Evolutionary conservation across 345 rosid genomes (phyloP).

Genomic region (Conringia planisiliqua): DNA sequence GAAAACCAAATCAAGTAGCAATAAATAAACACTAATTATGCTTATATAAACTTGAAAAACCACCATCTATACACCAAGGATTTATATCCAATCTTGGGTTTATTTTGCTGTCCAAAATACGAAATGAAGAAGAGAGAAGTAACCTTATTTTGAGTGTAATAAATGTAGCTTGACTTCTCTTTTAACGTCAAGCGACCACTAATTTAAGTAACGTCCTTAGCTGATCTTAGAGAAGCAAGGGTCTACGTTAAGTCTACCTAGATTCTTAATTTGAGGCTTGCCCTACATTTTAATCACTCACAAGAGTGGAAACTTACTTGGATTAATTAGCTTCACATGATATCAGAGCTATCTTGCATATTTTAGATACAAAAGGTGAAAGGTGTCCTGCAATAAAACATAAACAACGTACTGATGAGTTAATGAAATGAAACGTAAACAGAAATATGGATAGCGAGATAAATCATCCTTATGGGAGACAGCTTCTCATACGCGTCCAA

Average conservation of each 20-base stretch:
- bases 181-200: conserved; percentile 17
- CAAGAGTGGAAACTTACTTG: conserved; percentile 2
- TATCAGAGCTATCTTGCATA: background rate
- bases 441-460: conserved; percentile 15
- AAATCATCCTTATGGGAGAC: conserved; percentile 21
- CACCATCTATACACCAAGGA: background rate
- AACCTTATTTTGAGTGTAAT: conserved; percentile 1
- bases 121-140: conserved; percentile 1
- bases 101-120: conserved; percentile 4
- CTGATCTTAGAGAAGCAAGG: conserved; percentile 16
- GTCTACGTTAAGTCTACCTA: conserved; percentile 25
- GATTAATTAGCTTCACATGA: conserved; percentile 13
- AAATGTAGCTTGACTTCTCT: conserved; percentile 24
- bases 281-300: background rate
- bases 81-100: background rate
- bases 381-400: conserved; percentile 16
- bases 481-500: conserved; percentile 30
- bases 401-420: conserved; percentile 5
- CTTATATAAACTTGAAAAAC: background rate
- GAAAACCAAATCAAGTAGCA: conserved; percentile 9
- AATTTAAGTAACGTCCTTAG: background rate
- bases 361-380: conserved; percentile 14
- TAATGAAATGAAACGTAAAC: conserved; percentile 4
- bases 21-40: background rate
- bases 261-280: conserved; percentile 23